phyloP scores from a whole-genome alignment of 768 basidiomycete species.

The Leucogyrophana mollusca region DNA sequence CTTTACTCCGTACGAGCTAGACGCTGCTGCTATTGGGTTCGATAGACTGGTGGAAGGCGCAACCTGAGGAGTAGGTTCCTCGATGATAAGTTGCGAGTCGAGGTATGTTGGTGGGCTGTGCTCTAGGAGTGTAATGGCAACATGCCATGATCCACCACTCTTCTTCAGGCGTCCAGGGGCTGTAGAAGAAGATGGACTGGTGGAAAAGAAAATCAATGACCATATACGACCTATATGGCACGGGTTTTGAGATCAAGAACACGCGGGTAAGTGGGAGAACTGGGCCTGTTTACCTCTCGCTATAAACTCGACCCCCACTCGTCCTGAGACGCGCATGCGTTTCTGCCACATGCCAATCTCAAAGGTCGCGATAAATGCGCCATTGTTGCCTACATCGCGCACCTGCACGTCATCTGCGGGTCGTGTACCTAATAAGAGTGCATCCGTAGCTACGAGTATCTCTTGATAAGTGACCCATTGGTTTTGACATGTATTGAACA shows the following conservation, averaged over 20 bases:
- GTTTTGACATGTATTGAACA: conserved; percentile 6
- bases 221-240: too few species aligned
- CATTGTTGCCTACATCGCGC: conserved; percentile 47
- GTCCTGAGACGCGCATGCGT: conserved; percentile 63
- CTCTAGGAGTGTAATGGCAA: conserved; percentile 48
- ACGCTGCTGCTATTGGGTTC: neutral
- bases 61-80: conserved; percentile 16
- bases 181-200: conserved; percentile 1
- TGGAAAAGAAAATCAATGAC: conserved; percentile 17
- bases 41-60: neutral
- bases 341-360: conserved; percentile 61
- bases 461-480: neutral
- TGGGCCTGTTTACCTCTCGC: conserved; percentile 41
- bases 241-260: too few species aligned
- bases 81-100: conserved; percentile 45
- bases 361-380: conserved; percentile 52
- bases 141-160: conserved; percentile 30
- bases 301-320: conserved; percentile 62
- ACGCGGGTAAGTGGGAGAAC: too few species aligned
- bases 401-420: conserved; percentile 56
- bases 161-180: conserved; percentile 8
- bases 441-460: conserved; percentile 41
- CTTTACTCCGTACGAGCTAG: neutral
- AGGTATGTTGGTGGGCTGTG: conserved; percentile 53
- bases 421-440: conserved; percentile 40